These are phyloP conservation scores for Aspergillus olivimuriae DNA, from an alignment of 495 filamentous ascomycete genomes.

Conservation along the genomic window DNA sequence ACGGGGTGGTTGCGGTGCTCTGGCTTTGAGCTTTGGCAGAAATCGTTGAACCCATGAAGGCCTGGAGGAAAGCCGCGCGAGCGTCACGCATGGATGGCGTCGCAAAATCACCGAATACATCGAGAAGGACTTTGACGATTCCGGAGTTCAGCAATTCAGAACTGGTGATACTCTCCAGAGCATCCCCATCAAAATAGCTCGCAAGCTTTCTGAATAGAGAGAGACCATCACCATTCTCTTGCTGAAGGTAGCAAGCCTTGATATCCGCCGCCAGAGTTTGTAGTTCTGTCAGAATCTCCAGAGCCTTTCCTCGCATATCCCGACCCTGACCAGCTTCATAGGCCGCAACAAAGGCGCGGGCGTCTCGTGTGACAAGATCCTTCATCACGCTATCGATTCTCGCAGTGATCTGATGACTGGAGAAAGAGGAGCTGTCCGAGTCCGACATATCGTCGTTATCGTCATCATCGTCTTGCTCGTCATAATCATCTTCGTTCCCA, in stretches of 20 bases:
- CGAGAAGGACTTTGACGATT: constrained; percentile 74
- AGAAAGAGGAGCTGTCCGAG: constrained; percentile 58
- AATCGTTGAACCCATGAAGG: constrained; percentile 81
- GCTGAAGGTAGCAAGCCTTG: constrained; percentile 56
- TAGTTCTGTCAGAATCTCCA: constrained; percentile 65
- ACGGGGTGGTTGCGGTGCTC: constrained; percentile 67
- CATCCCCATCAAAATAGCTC: constrained; percentile 81
- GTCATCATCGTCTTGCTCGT: constrained; percentile 58
- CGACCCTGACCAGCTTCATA: constrained; percentile 74
- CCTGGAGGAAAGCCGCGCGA: constrained; percentile 78
- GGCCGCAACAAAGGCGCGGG: constrained; percentile 72
- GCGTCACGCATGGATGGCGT: constrained; percentile 45
- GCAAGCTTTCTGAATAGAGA: constrained; percentile 71
- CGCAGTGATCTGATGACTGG: constrained; percentile 33
- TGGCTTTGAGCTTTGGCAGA: constrained; percentile 56
- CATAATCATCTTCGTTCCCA: constrained; percentile 53
- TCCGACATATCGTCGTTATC: constrained; percentile 58
- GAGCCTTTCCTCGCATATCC: constrained; percentile 69
- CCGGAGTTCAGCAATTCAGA: constrained; percentile 87
- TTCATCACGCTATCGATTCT: constrained; percentile 58
- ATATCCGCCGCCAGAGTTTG: constrained; percentile 65
- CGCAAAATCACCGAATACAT: constrained; percentile 66
- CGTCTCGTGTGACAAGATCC: constrained; percentile 65
- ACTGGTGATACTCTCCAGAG: constrained; percentile 92
- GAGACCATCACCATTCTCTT: constrained; percentile 42